A percentile compares a stretch with the other conserved stretches of the same genome.
Evolutionary conservation across 225 moss, liverwort and hornwort species (phyloP).

Genomic region (Pleurozium schreberi): DNA sequence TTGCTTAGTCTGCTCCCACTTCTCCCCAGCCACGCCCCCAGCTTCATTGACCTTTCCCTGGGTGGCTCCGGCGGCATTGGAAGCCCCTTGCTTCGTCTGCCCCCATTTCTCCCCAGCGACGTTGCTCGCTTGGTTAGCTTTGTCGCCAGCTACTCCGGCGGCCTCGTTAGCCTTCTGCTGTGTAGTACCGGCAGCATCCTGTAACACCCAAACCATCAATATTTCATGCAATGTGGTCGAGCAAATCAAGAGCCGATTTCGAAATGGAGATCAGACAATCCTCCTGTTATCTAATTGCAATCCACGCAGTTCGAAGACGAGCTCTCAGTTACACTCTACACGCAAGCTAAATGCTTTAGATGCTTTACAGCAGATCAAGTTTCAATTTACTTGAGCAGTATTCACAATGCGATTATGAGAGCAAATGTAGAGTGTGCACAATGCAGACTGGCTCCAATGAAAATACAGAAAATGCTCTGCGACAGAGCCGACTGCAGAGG

Average conservation of each 20-base stretch:
- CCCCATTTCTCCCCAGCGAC: neutral
- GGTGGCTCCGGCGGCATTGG: neutral
- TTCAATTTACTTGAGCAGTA: too few relatives aligned
- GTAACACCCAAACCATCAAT: neutral
- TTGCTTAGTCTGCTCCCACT: neutral
- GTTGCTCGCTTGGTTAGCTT: neutral
- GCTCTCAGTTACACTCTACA: too few relatives aligned
- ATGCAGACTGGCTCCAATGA: neutral
- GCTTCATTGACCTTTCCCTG: neutral
- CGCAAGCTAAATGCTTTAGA: too few relatives aligned
- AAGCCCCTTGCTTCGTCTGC: neutral
- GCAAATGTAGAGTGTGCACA: neutral
- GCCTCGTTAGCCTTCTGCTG: neutral
- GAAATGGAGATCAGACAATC: too few relatives aligned
- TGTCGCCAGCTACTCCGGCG: neutral
- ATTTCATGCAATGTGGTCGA: neutral
- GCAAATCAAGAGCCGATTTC: neutral
- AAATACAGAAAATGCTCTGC: fast-evolving
- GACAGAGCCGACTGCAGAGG: neutral
- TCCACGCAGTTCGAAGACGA: too few relatives aligned
- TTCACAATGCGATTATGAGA: too few relatives aligned
- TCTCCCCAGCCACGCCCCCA: neutral
- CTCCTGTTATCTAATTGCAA: neutral
- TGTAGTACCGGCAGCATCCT: neutral
- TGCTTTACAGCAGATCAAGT: too few relatives aligned